Base-by-base conservation (phyloP, 2,329 filamentous ascomycete species). In the Arthrinium phaeospermum region DNA sequence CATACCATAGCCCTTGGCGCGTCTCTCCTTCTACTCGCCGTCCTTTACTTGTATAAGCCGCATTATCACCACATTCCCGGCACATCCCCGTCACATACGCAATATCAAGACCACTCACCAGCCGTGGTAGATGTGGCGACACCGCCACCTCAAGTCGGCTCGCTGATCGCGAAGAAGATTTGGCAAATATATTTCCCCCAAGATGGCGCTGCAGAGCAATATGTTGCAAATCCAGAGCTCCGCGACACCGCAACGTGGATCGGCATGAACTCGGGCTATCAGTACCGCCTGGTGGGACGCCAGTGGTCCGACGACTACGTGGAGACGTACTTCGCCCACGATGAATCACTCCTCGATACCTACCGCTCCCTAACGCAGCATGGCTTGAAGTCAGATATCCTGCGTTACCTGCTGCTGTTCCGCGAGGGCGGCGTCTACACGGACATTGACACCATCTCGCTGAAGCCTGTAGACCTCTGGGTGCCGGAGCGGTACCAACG, bases 391-490 rank as follows among this genome's bases (percentile, higher is more conserved):
- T 81, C 80, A 13, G 91, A 92, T 78, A 82, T 93, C 12, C 81
- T 92, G 70, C 88, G 91, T 12, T 93, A 92, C 78, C 85, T 92
- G 72, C 83, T 92, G 76, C 90, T 92, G 87, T 92, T 91, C 77
- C 87, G 89, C 6, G 90, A 92, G 77, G 90, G 90, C 30, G 90
- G 88, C 37, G 79, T 89, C 1, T 85, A 85, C 72, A 82, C 83
- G 70, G 83, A 85, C 67, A 85, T 84, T 68, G 83, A 85, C 72
- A 83, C 84, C 68, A 82, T 83, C 77, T 82, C 82, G 46, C 77
- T 85, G 41, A 81, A 80, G 77, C 81, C 83, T 13, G 76, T 84
- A 46, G 75, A 77, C 45, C 81, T 85, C 69, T 92, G 91, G 79
- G 88, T 92, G 22, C 90, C 90, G 77, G 80, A 45, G 68, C 24